Evolutionary conservation across 108 stramenopile genomes (phyloP).

Genomic region (Pseudonitzschia delicatissima): DNA sequence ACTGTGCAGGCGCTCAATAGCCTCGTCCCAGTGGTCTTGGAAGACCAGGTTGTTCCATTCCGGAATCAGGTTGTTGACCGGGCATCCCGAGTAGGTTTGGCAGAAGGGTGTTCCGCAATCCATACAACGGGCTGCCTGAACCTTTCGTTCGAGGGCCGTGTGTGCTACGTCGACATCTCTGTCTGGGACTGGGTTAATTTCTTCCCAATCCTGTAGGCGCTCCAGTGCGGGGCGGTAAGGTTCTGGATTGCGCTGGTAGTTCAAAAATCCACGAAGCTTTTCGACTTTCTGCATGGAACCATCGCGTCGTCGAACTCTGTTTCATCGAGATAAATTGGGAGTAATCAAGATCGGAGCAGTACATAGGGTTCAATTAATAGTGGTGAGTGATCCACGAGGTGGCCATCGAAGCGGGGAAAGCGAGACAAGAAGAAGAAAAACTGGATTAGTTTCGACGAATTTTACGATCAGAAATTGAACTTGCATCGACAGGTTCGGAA

Average conservation of each 20-base stretch:
- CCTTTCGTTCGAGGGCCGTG: conserved; percentile 88
- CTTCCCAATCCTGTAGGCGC: conserved; percentile 92
- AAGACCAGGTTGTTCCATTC: conserved; percentile 98
- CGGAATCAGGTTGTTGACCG: conserved; percentile 96
- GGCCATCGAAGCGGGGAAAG: too few species aligned
- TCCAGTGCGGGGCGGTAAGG: conserved; percentile 91
- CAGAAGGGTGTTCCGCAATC: conserved; percentile 98
- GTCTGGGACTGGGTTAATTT: conserved; percentile 84
- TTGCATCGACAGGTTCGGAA: too few species aligned
- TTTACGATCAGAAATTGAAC: too few species aligned
- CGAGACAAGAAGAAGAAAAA: too few species aligned
- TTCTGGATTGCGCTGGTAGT: conserved; percentile 96
- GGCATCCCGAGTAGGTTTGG: conserved; percentile 96
- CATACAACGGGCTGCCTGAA: conserved; percentile 96
- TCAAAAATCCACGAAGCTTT: conserved; percentile 91
- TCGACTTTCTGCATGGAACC: conserved; percentile 83
- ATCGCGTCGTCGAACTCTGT: conserved; percentile 89
- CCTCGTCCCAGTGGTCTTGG: conserved; percentile 93
- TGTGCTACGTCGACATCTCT: conserved; percentile 70
- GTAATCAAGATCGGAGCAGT: too few species aligned
- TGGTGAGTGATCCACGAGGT: too few species aligned
- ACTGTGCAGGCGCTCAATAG: conserved; percentile 90
- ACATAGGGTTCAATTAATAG: too few species aligned
- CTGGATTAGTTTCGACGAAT: too few species aligned
- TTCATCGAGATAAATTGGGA: too few species aligned